Base-by-base conservation (phyloP, 1,139 yeast species). In the Pichia sp. region DNA sequence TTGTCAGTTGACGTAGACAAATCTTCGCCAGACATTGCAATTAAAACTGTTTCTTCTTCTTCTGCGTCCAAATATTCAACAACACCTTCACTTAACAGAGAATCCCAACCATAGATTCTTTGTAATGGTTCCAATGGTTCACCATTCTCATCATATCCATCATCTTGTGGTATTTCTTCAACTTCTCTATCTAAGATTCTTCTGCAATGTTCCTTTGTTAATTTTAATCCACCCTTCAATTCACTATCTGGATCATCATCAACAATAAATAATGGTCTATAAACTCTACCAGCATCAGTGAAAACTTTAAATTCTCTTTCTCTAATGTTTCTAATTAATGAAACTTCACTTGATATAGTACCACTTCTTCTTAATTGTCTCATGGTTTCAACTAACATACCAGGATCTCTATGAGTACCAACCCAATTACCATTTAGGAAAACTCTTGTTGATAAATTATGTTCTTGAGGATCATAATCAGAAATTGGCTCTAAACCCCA, bases 401-500 rank as follows among this genome's bases (percentile, higher is more conserved):
- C 87, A 39, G 98, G 97, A 59, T 92, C 96, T 70, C 96, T 82
- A 65, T 92, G 97, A 39, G 95, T 92, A 72, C 99, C 99, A 43
- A 90, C 95, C 98, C 98, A 94, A 51, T 92, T 97, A 74, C 99
- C 99, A 65, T 92, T 92, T 46, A 92, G 95, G 66, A 94, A 92
- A 50, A 94, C 92, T 68, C 96, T 80, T 4, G 97, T 90, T 24
- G 95, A 87, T 64, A 86, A 89, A 43, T 94, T 94, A 46, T 90
- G 82, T 56, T 88, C 88, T 51, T 88, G 88, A 37, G 98, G 97
- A 51, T 87, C 92, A 66, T 88, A 92, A 64, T 90, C 97, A 65
- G 92, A 96, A 62, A 92, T 75, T 20, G 97, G 96, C 67, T 92
- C 97, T 88, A 94, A 85, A 68, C 98, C 99, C 97, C 97, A 94